Evolutionary conservation across 73 alveolate species (phyloP).

Genomic region (Paramecium primaurelia): DNA sequence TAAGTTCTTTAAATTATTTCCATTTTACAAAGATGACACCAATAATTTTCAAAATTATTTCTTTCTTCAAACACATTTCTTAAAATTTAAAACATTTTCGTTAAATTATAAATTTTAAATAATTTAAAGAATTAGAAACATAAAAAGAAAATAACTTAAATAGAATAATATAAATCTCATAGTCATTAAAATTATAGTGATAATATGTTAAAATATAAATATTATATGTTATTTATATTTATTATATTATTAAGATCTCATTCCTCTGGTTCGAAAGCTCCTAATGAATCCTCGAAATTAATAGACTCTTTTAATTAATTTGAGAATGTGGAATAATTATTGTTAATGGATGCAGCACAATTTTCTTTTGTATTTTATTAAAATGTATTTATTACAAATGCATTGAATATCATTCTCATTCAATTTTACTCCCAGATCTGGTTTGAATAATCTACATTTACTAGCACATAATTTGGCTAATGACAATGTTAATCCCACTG

Average conservation of each 20-base stretch:
- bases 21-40: background rate
- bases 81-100: background rate
- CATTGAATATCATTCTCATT: constrained; percentile 7
- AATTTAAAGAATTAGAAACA: background rate
- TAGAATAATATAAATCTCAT: background rate
- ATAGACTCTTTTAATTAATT: background rate
- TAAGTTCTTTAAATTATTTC: background rate
- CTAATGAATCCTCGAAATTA: background rate
- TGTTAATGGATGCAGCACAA: background rate
- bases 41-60: background rate
- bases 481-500: background rate
- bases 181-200: no score
- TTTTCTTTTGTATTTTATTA: background rate
- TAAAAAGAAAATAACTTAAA: background rate
- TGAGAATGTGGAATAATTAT: background rate
- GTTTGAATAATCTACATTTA: background rate
- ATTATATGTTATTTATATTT: background rate
- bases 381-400: background rate
- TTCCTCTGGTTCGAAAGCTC: background rate
- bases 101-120: background rate
- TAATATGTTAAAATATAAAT: background rate
- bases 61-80: background rate
- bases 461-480: background rate
- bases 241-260: background rate
- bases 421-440: background rate